A percentile compares a stretch with the other conserved stretches of the same genome.
phyloP scores from a whole-genome alignment of 2,329 filamentous ascomycete genomes.

The Claviceps fusiformis region DNA sequence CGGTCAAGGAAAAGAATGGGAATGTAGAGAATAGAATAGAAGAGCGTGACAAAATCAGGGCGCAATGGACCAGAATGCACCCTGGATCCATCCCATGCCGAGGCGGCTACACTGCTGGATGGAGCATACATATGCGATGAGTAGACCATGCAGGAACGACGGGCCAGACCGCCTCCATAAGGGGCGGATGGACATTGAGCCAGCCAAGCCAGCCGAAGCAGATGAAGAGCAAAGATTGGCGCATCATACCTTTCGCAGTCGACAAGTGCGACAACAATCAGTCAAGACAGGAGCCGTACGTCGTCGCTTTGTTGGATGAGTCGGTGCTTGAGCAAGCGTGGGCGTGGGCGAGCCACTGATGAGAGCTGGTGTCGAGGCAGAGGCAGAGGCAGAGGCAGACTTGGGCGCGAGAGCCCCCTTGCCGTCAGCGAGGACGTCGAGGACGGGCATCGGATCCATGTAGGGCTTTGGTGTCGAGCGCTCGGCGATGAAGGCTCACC shows the following conservation, averaged over 20 bases:
- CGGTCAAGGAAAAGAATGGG: background rate
- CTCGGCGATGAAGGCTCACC: background rate
- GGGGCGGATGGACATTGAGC: background rate
- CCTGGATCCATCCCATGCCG: background rate
- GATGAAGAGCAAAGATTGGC: background rate
- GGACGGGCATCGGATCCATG: constrained; percentile 8
- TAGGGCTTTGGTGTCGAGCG: constrained; percentile 4
- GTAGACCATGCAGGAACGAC: background rate
- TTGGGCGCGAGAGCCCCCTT: background rate
- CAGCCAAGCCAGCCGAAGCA: background rate
- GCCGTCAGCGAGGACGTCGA: constrained; percentile 4
- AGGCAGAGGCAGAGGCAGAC: background rate
- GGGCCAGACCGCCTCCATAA: background rate
- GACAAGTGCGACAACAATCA: constrained; percentile 25
- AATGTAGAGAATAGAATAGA: background rate
- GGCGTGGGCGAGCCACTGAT: background rate
- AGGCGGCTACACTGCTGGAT: background rate
- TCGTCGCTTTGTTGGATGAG: constrained; percentile 18
- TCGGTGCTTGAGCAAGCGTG: constrained; percentile 6
- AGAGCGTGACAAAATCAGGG: too few species aligned
- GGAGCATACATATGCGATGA: background rate
- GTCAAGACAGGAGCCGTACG: constrained; percentile 14
- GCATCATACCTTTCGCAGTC: constrained; percentile 23
- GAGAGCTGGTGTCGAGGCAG: background rate
- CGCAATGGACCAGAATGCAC: background rate